Evolutionary conservation across 208 protist genomes (phyloP).

Genomic region (Crithidia fasciculata): DNA sequence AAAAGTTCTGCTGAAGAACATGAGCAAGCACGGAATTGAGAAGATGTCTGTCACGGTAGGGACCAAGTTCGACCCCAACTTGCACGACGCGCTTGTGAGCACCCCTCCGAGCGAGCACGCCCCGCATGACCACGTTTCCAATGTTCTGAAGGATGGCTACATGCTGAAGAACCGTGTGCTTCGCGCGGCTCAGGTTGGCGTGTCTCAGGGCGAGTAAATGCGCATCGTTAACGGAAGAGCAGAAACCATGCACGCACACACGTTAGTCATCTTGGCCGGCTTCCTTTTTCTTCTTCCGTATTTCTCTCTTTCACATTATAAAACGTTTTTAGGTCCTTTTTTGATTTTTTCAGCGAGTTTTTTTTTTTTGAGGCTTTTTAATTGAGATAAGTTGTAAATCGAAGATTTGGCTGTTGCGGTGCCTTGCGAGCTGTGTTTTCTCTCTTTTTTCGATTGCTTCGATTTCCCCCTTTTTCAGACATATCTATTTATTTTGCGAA

Average conservation of each 20-base stretch:
- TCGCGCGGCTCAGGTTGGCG: constrained; percentile 90
- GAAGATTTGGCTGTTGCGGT: no score
- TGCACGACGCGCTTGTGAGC: constrained; percentile 91
- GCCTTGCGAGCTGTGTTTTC: no score
- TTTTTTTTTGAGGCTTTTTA: neutral
- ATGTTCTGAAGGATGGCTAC: constrained; percentile 93
- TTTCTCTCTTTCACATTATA: constrained; percentile 22
- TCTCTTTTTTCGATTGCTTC: no score
- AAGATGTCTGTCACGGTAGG: constrained; percentile 80
- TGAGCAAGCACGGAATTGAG: constrained; percentile 87
- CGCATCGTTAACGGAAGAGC: neutral
- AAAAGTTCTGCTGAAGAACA: constrained; percentile 86
- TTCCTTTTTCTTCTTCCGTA: constrained; percentile 9
- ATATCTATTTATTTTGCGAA: neutral
- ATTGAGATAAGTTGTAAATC: no score
- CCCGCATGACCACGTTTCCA: constrained; percentile 64
- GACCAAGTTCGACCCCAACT: constrained; percentile 86
- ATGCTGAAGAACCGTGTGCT: constrained; percentile 86
- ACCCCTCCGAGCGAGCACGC: constrained; percentile 58
- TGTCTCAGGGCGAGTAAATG: constrained; percentile 41
- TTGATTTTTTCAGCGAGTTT: constrained; percentile 2
- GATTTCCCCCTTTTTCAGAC: constrained; percentile 1
- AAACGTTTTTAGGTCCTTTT: constrained; percentile 24
- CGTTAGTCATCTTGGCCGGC: neutral
- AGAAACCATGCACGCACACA: neutral